Percentiles rank a stretch among this genome's conserved stretches.
Conservation (phyloP, 495 filamentous ascomycete genomes). For the Cryomyces minteri region DNA sequence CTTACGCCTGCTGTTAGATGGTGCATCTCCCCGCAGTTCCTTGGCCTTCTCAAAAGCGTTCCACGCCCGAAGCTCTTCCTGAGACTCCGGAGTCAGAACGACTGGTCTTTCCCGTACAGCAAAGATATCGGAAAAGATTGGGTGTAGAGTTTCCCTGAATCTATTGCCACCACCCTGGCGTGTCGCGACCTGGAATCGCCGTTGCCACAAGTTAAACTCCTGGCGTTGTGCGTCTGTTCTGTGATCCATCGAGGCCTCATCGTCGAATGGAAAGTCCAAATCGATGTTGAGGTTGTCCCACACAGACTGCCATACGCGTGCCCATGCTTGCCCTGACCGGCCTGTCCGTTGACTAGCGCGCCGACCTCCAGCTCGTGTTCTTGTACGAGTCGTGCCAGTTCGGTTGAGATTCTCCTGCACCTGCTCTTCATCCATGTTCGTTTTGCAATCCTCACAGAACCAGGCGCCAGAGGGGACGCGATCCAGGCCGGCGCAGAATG, state of each 20-base stretch:
- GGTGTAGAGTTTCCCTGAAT: background rate
- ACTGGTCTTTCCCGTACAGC: constrained; percentile 14
- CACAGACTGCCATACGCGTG: constrained; percentile 50
- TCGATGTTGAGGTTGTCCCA: constrained; percentile 54
- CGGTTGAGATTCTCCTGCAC: background rate
- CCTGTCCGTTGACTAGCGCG: constrained; percentile 27
- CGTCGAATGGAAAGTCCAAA: constrained; percentile 77
- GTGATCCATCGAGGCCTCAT: constrained; percentile 43
- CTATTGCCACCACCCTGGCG: constrained; percentile 40
- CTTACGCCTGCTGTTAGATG: constrained; percentile 36
- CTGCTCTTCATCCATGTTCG: constrained; percentile 11
- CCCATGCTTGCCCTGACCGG: constrained; percentile 30
- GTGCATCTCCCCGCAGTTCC: constrained; percentile 30
- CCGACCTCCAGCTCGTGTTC: background rate
- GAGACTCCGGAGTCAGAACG: constrained; percentile 42
- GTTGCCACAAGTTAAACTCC: constrained; percentile 58
- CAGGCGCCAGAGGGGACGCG: constrained; percentile 41
- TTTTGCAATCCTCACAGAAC: constrained; percentile 15
- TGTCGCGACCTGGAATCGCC: constrained; percentile 61
- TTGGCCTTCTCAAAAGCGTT: constrained; percentile 72
- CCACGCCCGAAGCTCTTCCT: constrained; percentile 74
- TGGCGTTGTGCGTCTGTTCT: constrained; percentile 34
- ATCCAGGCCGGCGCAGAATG: constrained; percentile 76
- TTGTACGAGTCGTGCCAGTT: background rate
- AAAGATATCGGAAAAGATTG: background rate